Evolutionary conservation across 495 filamentous ascomycete genomes (phyloP).

Genomic region (Penicillium samsonianum): DNA sequence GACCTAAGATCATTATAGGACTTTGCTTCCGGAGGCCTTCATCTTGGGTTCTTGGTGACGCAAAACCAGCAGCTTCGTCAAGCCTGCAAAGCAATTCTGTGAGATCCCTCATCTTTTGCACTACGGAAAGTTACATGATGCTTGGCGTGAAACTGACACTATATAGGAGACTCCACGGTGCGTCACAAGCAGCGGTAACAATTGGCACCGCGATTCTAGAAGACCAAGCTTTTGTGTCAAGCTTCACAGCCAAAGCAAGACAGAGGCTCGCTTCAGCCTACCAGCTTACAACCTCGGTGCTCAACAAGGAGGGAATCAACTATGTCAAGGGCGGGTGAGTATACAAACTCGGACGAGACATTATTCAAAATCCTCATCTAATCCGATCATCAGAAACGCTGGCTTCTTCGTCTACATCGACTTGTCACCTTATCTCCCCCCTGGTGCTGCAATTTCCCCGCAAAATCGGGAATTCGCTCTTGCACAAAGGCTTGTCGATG

Average conservation of each 20-base stretch:
- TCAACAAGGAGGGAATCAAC: conserved; percentile 35
- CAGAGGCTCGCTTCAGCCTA: conserved; percentile 31
- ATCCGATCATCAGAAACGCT: conserved; percentile 39
- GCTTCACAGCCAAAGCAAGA: conserved; percentile 31
- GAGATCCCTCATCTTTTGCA: neutral
- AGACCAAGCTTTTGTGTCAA: conserved; percentile 34
- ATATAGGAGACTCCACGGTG: conserved; percentile 37
- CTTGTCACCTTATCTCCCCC: conserved; percentile 38
- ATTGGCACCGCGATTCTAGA: conserved; percentile 43
- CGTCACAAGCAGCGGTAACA: conserved; percentile 34
- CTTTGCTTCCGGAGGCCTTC: conserved; percentile 55
- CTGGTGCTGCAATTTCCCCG: neutral
- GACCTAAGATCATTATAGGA: conserved; percentile 35
- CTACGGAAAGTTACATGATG: neutral
- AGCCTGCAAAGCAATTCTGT: conserved; percentile 35
- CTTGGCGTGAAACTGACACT: neutral
- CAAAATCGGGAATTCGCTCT: conserved; percentile 36
- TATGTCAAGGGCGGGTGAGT: conserved; percentile 36
- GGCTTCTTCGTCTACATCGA: conserved; percentile 56
- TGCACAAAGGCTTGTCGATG: conserved; percentile 40
- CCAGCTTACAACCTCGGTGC: conserved; percentile 23
- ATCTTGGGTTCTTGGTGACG: conserved; percentile 55
- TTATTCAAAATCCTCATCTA: neutral
- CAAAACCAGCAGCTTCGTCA: conserved; percentile 33
- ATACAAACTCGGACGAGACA: no score